Evolutionary conservation across 1,284 basidiomycete genomes (phyloP), one percentile per base, ranked within the genome.

Genomic region (Prillingera fragicola): DNA sequence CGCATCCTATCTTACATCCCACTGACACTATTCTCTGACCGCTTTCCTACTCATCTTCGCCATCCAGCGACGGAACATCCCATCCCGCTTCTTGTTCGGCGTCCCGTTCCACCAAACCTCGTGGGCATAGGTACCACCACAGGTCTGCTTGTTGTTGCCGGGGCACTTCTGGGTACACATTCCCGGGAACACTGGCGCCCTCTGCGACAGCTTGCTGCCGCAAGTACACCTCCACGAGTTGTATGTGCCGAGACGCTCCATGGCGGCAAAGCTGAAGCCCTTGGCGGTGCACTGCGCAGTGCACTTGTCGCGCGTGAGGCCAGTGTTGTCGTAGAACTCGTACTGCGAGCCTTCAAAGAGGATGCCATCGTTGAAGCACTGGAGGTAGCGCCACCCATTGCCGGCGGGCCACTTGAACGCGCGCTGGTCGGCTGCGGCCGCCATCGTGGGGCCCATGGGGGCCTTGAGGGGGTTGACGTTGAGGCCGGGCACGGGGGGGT

Each of bases 161-260:
- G 57, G 54, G 41, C 66, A 69, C 10, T 50, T 19, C 12, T 34
- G 38, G 22, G 38, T 56, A 45, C 63, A 67, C 24, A 45, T 38
- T 9, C 49, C 50, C 2, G 59, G 51, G 12, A 38, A 49, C 9
- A 54, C 45, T 26, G 31, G 37, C 3, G 55, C 55, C 12, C 18
- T 36, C 1, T 33, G 39, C 32, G 48, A 35, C 33, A 59, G 17
- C 10, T 43, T 49, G 8, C 51, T 43, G 13, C 57, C 60, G 40
- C 62, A 62, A 3, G 48, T 33, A 42, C 55, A 60, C 21, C 48
- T 33, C 8, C 31, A 41, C 9, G 24, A 31, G 15, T 13, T 19
- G 22, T 26, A 9, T 33, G 48, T 48, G 45, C 35, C 35, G 12
- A 23, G 35, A 8, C 18, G 25, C 8, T 29, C 26, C 27, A 38